These are phyloP conservation scores for Trichoderma asperelloides DNA, from an alignment of 495 filamentous ascomycete genomes.

Conservation along the genomic window DNA sequence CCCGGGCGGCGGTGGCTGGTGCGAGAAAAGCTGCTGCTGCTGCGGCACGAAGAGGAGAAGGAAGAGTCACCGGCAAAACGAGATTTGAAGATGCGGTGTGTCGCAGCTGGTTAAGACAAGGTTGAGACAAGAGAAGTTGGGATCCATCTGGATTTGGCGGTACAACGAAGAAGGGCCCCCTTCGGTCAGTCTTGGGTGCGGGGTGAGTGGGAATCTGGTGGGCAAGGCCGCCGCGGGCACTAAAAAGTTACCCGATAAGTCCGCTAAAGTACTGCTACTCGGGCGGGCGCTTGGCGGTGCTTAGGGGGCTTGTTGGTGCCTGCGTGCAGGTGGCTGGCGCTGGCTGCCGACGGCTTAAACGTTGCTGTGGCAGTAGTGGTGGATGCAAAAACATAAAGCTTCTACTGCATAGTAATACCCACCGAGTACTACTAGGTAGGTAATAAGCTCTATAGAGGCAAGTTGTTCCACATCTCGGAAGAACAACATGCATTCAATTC, in stretches of 20 bases:
- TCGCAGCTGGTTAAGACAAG: not conserved
- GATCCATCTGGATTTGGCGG: not conserved
- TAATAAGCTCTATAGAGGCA: no score
- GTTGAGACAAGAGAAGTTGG: not conserved
- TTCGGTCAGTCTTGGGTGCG: not conserved
- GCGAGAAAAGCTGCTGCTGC: not conserved
- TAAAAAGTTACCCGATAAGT: not conserved
- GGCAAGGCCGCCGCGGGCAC: not conserved
- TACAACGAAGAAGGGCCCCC: not conserved
- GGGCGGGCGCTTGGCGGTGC: not conserved
- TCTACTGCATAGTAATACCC: no score
- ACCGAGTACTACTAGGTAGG: no score
- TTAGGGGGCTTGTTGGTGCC: not conserved
- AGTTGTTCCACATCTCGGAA: no score
- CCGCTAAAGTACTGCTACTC: not conserved
- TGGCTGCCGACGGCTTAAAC: no score
- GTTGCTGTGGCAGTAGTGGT: no score
- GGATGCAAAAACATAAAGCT: no score
- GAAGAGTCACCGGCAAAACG: not conserved
- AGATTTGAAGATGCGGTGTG: slow-evolving; percentile 4
- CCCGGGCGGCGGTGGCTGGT: not conserved
- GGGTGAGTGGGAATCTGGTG: slow-evolving; percentile 1
- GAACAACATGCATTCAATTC: no score
- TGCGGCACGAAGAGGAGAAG: not conserved
- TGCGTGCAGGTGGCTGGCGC: no score